Conservation (phyloP, 2,329 filamentous ascomycete species). For the Stemphylium lycopersici region DNA sequence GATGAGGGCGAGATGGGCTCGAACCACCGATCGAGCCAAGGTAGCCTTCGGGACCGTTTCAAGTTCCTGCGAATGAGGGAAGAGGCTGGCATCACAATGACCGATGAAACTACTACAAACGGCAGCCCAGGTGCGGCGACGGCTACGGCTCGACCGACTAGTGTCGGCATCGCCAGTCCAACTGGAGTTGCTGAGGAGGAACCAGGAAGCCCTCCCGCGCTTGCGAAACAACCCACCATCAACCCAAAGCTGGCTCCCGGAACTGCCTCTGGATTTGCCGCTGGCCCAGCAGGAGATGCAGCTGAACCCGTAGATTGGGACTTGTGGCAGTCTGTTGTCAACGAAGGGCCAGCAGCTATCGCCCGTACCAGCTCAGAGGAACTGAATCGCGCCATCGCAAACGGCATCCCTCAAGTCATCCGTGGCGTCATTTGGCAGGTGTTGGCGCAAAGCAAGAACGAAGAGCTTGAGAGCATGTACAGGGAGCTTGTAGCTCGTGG, state of each 20-base stretch:
- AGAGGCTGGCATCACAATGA: slow-evolving; percentile 49
- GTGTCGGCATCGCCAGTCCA: slow-evolving; percentile 56
- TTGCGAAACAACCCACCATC: slow-evolving; percentile 65
- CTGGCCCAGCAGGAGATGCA: slow-evolving; percentile 74
- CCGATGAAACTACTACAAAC: slow-evolving; percentile 55
- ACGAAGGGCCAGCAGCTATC: slow-evolving; percentile 88
- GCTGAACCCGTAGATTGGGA: slow-evolving; percentile 91
- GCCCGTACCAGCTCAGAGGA: slow-evolving; percentile 87
- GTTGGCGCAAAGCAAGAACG: slow-evolving; percentile 90
- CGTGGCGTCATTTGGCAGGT: slow-evolving; percentile 99
- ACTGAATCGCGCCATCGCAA: slow-evolving; percentile 86
- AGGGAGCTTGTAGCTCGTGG: slow-evolving; percentile 78
- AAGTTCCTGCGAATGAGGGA: slow-evolving; percentile 54
- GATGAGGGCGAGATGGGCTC: slow-evolving; percentile 55
- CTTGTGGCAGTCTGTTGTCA: slow-evolving; percentile 94
- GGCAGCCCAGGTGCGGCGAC: slow-evolving; percentile 49
- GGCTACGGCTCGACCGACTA: slow-evolving; percentile 50
- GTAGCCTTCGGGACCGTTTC: slow-evolving; percentile 55
- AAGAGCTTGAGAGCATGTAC: slow-evolving; percentile 87
- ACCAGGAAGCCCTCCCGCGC: slow-evolving; percentile 36
- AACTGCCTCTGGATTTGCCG: slow-evolving; percentile 80
- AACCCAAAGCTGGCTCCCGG: slow-evolving; percentile 79
- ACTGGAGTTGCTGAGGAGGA: slow-evolving; percentile 55
- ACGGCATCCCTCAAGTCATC: slow-evolving; percentile 91
- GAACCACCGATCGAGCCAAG: slow-evolving; percentile 45